Conservation (phyloP, 371 early-diverging fungal genomes). For the Rhizomucor miehei region DNA sequence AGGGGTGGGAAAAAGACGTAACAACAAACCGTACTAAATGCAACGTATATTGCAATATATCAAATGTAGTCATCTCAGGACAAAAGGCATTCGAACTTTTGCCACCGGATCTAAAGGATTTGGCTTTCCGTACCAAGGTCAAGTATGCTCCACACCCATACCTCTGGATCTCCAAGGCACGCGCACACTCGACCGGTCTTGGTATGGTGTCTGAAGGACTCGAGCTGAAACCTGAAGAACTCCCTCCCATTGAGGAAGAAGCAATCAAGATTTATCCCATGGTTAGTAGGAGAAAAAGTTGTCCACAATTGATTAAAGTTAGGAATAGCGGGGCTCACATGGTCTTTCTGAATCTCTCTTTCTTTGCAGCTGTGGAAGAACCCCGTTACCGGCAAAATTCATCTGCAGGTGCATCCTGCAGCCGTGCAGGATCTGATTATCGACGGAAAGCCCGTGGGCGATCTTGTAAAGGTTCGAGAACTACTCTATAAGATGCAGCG, state of each 20-base stretch:
- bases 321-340: not conserved
- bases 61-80: conserved; percentile 45
- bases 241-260: conserved; percentile 39
- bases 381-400: conserved; percentile 48
- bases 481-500: conserved; percentile 41
- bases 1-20: too few species aligned
- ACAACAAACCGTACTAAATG: not conserved
- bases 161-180: conserved; percentile 51
- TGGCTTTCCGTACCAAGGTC: conserved; percentile 44
- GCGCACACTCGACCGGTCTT: conserved; percentile 34
- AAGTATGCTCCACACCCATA: conserved; percentile 52
- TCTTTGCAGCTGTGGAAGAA: conserved; percentile 44
- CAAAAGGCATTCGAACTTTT: conserved; percentile 47
- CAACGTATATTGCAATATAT: too few species aligned
- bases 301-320: not conserved
- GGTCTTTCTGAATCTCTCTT: not conserved
- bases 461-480: conserved; percentile 43
- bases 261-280: conserved; percentile 47
- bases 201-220: conserved; percentile 45
- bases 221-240: conserved; percentile 32
- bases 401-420: conserved; percentile 46
- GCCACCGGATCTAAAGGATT: conserved; percentile 43
- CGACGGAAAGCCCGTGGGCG: conserved; percentile 48
- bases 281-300: conserved; percentile 34
- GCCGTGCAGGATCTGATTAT: conserved; percentile 48